These are phyloP conservation scores for Physocladia obscura DNA, from an alignment of 192 early-diverging fungal genomes.

Conservation along the genomic window DNA sequence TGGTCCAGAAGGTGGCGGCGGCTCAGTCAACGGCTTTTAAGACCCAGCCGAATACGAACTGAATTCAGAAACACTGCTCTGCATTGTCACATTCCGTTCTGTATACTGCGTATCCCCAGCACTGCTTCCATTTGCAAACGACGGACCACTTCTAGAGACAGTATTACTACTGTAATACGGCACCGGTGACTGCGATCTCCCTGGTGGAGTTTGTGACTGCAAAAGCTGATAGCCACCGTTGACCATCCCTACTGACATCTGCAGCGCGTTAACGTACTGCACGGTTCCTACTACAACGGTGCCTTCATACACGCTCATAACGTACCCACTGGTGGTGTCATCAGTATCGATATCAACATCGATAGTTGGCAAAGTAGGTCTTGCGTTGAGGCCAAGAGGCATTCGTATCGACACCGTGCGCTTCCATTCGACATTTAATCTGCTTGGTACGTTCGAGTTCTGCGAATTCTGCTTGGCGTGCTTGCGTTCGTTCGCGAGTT, in stretches of 20 bases:
- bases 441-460: slow-evolving; percentile 30
- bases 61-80: too few relatives aligned
- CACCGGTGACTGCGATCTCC: neutral
- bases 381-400: slow-evolving; percentile 14
- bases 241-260: neutral
- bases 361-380: slow-evolving; percentile 21
- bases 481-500: slow-evolving; percentile 50
- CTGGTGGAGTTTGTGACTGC: neutral
- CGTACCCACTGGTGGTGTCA: neutral
- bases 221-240: neutral
- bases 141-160: too few relatives aligned
- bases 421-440: neutral
- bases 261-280: neutral
- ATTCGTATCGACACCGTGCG: neutral
- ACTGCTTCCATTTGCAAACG: too few relatives aligned
- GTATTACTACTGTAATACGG: neutral
- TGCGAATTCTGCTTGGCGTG: slow-evolving; percentile 39
- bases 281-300: neutral
- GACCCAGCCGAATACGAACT: too few relatives aligned
- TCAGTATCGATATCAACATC: slow-evolving; percentile 23
- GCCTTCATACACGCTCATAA: neutral
- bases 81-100: too few relatives aligned
- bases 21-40: too few relatives aligned
- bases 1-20: too few relatives aligned
- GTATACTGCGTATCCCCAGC: too few relatives aligned